Conservation (phyloP, 306 rosid species). For the Trifolium pratense region DNA sequence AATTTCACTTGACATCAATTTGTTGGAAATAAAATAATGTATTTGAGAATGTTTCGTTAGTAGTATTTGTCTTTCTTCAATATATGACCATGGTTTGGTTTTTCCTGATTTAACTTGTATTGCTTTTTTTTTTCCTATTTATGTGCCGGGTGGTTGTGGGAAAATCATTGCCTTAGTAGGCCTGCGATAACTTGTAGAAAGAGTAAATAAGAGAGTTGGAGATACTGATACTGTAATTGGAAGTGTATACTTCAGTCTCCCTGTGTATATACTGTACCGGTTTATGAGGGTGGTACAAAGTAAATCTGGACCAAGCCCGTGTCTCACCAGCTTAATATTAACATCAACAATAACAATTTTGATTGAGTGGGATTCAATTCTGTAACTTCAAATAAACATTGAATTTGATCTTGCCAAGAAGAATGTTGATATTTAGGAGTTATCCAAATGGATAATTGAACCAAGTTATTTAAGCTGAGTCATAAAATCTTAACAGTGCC, state of each 20-base stretch:
- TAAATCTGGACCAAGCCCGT: background rate
- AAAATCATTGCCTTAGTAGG: background rate
- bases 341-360: background rate
- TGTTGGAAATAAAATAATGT: constrained; percentile 4
- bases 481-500: background rate
- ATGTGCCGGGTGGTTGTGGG: background rate
- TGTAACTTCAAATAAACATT: background rate
- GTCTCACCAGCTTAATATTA: background rate
- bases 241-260: background rate
- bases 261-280: background rate
- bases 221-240: background rate
- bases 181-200: background rate
- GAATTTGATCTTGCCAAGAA: background rate
- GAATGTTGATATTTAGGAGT: background rate
- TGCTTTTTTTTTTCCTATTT: background rate
- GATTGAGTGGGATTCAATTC: background rate
- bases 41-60: background rate
- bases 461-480: background rate
- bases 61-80: background rate
- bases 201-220: background rate
- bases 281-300: background rate
- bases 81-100: background rate
- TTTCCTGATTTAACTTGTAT: background rate
- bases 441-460: constrained; percentile 10
- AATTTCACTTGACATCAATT: constrained; percentile 2